phyloP scores from a whole-genome alignment of 192 early-diverging fungal genomes.

The Coemansia sp. region DNA sequence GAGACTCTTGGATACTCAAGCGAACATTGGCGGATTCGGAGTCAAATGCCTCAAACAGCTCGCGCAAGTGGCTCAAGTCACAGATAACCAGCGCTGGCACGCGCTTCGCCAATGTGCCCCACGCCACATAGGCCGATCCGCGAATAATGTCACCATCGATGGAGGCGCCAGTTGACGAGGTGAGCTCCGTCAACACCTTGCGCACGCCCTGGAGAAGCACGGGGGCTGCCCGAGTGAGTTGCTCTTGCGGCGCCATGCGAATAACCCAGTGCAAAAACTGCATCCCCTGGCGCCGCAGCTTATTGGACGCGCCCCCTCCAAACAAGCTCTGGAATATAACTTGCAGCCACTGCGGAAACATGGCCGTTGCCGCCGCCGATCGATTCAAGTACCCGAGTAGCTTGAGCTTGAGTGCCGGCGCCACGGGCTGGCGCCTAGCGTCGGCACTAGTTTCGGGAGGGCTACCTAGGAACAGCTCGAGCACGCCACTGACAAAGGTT shows the following conservation, averaged over 20 bases:
- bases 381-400: constrained; percentile 43
- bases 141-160: constrained; percentile 67
- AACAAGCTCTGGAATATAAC: constrained; percentile 83
- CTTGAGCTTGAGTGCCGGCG: constrained; percentile 29
- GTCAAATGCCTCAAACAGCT: constrained; percentile 72
- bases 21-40: constrained; percentile 61
- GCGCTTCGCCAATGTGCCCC: constrained; percentile 75
- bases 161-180: neutral
- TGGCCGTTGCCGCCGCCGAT: constrained; percentile 70
- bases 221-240: constrained; percentile 66
- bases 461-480: constrained; percentile 67
- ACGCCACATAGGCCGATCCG: constrained; percentile 85
- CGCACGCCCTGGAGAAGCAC: constrained; percentile 73
- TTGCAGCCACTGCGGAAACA: constrained; percentile 70
- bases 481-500: constrained; percentile 58
- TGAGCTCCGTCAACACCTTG: constrained; percentile 40
- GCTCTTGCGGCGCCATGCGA: constrained; percentile 62
- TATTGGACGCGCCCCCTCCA: constrained; percentile 64
- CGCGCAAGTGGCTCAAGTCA: constrained; percentile 63
- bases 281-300: constrained; percentile 75
- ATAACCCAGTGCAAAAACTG: constrained; percentile 89
- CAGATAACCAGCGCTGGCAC: constrained; percentile 69
- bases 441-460: constrained; percentile 7
- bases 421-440: constrained; percentile 17
- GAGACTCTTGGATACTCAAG: constrained; percentile 80